Evolutionary conservation across 2,329 filamentous ascomycete genomes (phyloP).

Genomic region (Pleomassaria siparia): DNA sequence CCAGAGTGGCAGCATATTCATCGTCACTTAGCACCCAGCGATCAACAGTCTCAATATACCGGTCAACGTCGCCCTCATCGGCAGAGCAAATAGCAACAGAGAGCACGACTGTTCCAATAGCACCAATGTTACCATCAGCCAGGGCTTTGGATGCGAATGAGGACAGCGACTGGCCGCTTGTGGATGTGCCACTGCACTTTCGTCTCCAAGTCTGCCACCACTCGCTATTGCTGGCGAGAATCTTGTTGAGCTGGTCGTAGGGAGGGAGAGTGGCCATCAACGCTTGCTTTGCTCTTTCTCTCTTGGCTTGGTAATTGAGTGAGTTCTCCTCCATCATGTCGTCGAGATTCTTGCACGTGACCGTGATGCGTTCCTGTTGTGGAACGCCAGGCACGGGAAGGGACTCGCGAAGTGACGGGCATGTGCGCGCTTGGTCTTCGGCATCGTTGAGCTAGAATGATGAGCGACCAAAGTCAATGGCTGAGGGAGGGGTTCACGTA

Average conservation of each 20-base stretch:
- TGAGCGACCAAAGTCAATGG: slow-evolving; percentile 15
- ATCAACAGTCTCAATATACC: slow-evolving; percentile 51
- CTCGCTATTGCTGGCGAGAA: slow-evolving; percentile 39
- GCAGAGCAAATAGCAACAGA: slow-evolving; percentile 41
- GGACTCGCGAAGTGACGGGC: slow-evolving; percentile 19
- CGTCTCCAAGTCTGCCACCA: slow-evolving; percentile 49
- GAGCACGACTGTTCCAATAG: slow-evolving; percentile 41
- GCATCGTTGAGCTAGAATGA: slow-evolving; percentile 36
- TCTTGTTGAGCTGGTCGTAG: slow-evolving; percentile 34
- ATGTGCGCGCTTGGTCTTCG: slow-evolving; percentile 32
- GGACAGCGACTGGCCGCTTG: slow-evolving; percentile 38
- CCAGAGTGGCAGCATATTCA: slow-evolving; percentile 52
- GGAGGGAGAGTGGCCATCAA: slow-evolving; percentile 39
- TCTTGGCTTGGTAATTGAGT: slow-evolving; percentile 28
- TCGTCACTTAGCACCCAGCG: slow-evolving; percentile 53
- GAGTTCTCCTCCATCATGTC: slow-evolving; percentile 26
- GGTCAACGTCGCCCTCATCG: slow-evolving; percentile 48
- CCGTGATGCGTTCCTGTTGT: slow-evolving; percentile 27
- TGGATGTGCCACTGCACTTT: slow-evolving; percentile 47
- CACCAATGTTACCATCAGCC: slow-evolving; percentile 45
- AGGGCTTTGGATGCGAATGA: slow-evolving; percentile 49
- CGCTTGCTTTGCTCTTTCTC: slow-evolving; percentile 39
- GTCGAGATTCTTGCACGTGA: slow-evolving; percentile 34
- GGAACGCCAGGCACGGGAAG: slow-evolving; percentile 12
- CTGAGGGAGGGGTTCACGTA: slow-evolving; percentile 17